Base-by-base conservation (phyloP, 768 basidiomycete species). In the Panus rudis region DNA sequence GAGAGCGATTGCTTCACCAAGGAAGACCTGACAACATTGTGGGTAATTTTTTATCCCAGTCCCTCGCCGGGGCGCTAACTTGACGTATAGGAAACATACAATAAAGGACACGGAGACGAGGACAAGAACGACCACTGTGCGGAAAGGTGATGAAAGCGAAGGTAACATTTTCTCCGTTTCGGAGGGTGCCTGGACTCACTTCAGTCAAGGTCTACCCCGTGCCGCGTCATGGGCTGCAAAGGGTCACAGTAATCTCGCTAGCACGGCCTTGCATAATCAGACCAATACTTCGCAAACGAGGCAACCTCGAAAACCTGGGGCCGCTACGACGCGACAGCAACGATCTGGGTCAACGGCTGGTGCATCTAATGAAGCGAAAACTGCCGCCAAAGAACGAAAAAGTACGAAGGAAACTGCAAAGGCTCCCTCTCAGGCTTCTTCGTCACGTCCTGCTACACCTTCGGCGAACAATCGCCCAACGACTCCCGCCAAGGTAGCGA, bases 1-100 rank as follows among this genome's bases (percentile, higher is more conserved):
- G 94, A 98, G 64, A 87, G 91, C 43, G 96, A 99, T 62, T 93
- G 90, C 56, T 93, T 96, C 59, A 92, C 93, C 1, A 93, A 93
- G 65, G 92, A 97, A 61, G 94, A 98, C 63, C 69, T 94, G 45
- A 85, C 91, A 20, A 94, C 92, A 1, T 65, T 93, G 92, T 94
- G 58, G 37, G 79, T 72, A 3, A 41, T 50, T 48, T 30, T 35
- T 13, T 43, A 22, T 22, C 5, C 22, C 42, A 25, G 33, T 39
- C 46, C 2, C 23, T 23, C n/a, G 1, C 20, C 38, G 42, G 50
- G 40, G 35, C 39, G 42, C 37, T 45, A 41, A 52, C 43, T 37
- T 22, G 11, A 0, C 37, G 42, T 25, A 5, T 50, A 92, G 91
- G 57, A 92, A 92, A 78, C 91, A 92, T 60, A 89, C 89, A 0